These are phyloP conservation scores for Excoecaria cochinchinensis DNA, from an alignment of 345 rosid species.

Conservation along the genomic window DNA sequence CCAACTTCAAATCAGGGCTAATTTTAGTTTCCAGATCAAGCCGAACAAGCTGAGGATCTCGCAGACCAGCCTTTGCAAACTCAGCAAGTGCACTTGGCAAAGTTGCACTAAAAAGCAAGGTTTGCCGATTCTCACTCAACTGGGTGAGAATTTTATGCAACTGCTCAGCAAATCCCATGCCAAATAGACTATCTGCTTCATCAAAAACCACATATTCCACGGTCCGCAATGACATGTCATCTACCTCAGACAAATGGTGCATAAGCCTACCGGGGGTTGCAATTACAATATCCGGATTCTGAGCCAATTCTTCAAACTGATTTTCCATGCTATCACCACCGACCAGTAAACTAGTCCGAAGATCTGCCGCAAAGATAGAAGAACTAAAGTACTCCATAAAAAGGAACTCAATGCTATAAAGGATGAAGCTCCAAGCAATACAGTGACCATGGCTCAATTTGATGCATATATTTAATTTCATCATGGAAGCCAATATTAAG, in stretches of 20 bases:
- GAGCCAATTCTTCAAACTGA: conserved; percentile 90
- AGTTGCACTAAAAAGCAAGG: conserved; percentile 93
- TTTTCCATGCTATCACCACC: conserved; percentile 96
- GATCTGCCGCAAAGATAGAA: conserved; percentile 45
- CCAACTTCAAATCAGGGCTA: conserved; percentile 76
- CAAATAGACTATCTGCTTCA: conserved; percentile 91
- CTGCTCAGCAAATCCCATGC: conserved; percentile 93
- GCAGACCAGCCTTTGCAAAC: conserved; percentile 89
- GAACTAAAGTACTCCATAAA: not conserved
- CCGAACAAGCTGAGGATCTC: conserved; percentile 91
- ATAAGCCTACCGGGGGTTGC: conserved; percentile 95
- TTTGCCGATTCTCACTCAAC: conserved; percentile 89
- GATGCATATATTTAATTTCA: not conserved
- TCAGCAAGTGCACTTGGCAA: conserved; percentile 97
- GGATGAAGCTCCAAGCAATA: not conserved
- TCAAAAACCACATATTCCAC: conserved; percentile 97
- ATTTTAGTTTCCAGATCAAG: conserved; percentile 89
- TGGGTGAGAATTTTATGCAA: conserved; percentile 72
- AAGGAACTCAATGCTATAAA: not conserved
- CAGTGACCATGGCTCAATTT: not conserved
- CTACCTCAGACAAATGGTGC: conserved; percentile 92
- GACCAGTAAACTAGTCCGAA: conserved; percentile 76
- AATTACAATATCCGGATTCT: conserved; percentile 86
- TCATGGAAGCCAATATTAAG: not conserved
- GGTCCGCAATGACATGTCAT: conserved; percentile 74